Conservation (phyloP, 2,329 filamentous ascomycete species). For the Ophiostoma piceae region DNA sequence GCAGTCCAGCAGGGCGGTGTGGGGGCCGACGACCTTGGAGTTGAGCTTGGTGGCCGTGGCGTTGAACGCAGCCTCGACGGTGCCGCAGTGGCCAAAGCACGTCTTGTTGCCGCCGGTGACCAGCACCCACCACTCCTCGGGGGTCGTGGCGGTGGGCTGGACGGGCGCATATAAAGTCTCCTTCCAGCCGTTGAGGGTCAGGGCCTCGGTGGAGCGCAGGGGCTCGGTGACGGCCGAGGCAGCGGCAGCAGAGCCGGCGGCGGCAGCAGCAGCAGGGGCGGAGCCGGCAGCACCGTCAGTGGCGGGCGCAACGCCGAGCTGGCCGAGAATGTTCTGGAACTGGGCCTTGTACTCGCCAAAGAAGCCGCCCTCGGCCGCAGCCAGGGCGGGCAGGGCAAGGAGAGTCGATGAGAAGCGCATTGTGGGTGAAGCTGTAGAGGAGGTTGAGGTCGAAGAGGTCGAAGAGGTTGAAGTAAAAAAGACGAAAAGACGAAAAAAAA, state of each 20-base stretch:
- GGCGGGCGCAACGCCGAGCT: constrained; percentile 47
- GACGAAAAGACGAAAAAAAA: constrained; percentile 11
- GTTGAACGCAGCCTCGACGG: constrained; percentile 61
- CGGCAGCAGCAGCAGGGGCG: constrained; percentile 33
- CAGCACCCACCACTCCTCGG: constrained; percentile 72
- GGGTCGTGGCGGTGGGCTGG: constrained; percentile 51
- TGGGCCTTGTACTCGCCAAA: constrained; percentile 57
- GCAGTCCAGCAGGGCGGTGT: constrained; percentile 67
- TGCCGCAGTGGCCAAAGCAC: constrained; percentile 63
- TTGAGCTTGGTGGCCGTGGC: constrained; percentile 61
- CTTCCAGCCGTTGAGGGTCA: constrained; percentile 68
- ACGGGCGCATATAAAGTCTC: constrained; percentile 60
- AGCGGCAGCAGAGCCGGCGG: constrained; percentile 45
- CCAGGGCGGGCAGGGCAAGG: constrained; percentile 53
- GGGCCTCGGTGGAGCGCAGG: neutral
- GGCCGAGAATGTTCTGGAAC: constrained; percentile 59
- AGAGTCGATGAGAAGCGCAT: constrained; percentile 55
- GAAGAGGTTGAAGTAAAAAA: neutral
- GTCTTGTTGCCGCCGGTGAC: constrained; percentile 73
- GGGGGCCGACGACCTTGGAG: constrained; percentile 54
- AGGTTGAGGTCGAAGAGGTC: neutral
- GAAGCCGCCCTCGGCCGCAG: constrained; percentile 41
- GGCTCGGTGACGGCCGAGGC: constrained; percentile 28
- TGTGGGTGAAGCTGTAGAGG: constrained; percentile 27
- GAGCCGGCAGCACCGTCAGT: constrained; percentile 39